phyloP scores from a whole-genome alignment of 768 basidiomycete species.

The Termitomyces sp. region DNA sequence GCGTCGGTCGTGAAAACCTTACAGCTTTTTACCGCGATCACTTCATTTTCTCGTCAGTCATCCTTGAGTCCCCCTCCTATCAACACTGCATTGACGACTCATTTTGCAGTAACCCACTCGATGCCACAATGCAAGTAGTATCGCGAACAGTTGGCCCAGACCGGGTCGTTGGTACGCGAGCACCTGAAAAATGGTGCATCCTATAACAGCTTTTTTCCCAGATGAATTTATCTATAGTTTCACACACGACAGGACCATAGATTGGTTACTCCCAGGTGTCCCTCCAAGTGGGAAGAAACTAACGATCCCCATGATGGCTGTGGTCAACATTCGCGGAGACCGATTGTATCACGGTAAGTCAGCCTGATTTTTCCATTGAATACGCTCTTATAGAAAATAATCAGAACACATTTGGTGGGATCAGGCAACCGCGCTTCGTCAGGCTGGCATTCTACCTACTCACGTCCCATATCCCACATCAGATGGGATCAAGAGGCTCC shows the following conservation, averaged over 20 bases:
- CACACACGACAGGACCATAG: constrained; percentile 38
- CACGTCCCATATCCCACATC: constrained; percentile 22
- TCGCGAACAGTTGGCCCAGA: constrained; percentile 49
- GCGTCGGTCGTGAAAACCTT: constrained; percentile 42
- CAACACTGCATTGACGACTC: background rate
- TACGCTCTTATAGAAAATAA: background rate
- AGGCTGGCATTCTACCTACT: constrained; percentile 29
- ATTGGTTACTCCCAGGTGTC: constrained; percentile 48
- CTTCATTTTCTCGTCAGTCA: constrained; percentile 43
- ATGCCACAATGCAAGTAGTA: constrained; percentile 35
- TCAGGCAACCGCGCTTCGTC: constrained; percentile 31
- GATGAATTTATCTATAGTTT: constrained; percentile 46
- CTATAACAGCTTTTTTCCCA: constrained; percentile 9
- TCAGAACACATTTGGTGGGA: constrained; percentile 43
- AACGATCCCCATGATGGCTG: constrained; percentile 45
- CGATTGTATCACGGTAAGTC: constrained; percentile 28
- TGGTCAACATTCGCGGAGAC: constrained; percentile 45
- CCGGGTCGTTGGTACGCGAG: constrained; percentile 38
- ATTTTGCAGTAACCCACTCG: constrained; percentile 36
- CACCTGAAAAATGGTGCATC: background rate
- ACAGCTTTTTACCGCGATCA: constrained; percentile 52
- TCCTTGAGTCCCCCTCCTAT: too few species aligned
- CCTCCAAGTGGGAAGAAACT: constrained; percentile 45
- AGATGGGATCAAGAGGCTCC: constrained; percentile 18
- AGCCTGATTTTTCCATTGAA: background rate